A percentile compares a stretch with the other conserved stretches of the same genome.
These are phyloP conservation scores for Bacidia gigantensis DNA, from an alignment of 495 filamentous ascomycete genomes.

Conservation along the genomic window DNA sequence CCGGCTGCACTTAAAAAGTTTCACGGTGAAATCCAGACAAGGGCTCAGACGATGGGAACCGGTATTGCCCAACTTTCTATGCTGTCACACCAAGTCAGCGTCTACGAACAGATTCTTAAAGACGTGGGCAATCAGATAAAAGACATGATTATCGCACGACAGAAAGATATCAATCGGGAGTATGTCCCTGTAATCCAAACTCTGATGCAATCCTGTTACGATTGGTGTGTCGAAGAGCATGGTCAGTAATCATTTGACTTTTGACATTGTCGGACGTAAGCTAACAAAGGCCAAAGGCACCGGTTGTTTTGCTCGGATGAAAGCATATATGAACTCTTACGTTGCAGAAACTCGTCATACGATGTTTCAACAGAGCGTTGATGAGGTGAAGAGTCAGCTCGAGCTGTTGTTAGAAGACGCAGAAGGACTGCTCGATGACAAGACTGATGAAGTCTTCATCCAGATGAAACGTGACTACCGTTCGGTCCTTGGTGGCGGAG, in stretches of 20 bases:
- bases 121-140: conserved; percentile 21
- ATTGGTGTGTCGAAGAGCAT: conserved; percentile 28
- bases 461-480: conserved; percentile 32
- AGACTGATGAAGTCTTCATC: conserved; percentile 29
- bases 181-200: conserved; percentile 39
- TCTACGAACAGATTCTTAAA: conserved; percentile 28
- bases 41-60: conserved; percentile 25
- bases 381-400: conserved; percentile 28
- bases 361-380: conserved; percentile 38
- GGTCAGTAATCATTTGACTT: conserved; percentile 20
- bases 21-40: conserved; percentile 28
- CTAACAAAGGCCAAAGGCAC: conserved; percentile 21
- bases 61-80: conserved; percentile 26
- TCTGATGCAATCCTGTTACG: conserved; percentile 36
- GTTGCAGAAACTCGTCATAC: conserved; percentile 26
- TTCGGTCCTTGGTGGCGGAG: conserved; percentile 20
- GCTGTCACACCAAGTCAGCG: conserved; percentile 32
- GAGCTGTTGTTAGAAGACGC: conserved; percentile 23
- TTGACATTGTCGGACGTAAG: neutral
- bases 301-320: conserved; percentile 43
- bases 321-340: conserved; percentile 36
- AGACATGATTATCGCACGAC: conserved; percentile 27
- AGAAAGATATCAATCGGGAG: conserved; percentile 42
- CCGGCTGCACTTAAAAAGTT: conserved; percentile 23
- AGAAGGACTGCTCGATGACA: conserved; percentile 24